phyloP scores from a whole-genome alignment of 441 rosid species.

The Oxalis stricta region DNA sequence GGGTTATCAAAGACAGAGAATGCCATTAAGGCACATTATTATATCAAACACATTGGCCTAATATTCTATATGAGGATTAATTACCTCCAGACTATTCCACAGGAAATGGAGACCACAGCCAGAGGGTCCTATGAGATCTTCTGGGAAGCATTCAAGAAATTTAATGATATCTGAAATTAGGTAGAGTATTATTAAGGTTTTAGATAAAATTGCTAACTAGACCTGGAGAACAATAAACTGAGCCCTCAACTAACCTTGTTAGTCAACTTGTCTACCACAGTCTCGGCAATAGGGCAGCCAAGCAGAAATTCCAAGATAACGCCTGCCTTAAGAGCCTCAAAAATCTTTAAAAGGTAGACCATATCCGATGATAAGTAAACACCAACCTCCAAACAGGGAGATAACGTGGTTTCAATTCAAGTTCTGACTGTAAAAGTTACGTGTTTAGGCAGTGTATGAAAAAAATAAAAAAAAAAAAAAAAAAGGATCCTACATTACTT shows the following conservation, averaged over 20 bases:
- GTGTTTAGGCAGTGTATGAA: constrained; percentile 6
- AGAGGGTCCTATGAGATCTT: constrained; percentile 89
- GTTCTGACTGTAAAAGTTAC: constrained; percentile 70
- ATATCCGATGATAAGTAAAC: constrained; percentile 85
- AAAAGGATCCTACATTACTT: too few relatives aligned
- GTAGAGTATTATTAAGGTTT: constrained; percentile 9
- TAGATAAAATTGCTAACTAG: not conserved
- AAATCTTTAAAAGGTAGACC: constrained; percentile 84
- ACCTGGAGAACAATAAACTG: constrained; percentile 1
- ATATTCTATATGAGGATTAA: constrained; percentile 1
- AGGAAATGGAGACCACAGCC: constrained; percentile 59
- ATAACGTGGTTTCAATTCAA: constrained; percentile 89
- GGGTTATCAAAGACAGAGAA: too few relatives aligned
- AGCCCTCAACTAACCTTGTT: constrained; percentile 47
- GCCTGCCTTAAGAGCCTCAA: constrained; percentile 72
- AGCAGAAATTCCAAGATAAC: constrained; percentile 91
- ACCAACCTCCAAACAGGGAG: constrained; percentile 99
- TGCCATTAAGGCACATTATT: too few relatives aligned
- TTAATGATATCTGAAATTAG: constrained; percentile 4
- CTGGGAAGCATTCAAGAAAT: constrained; percentile 83
- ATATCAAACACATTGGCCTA: too few relatives aligned
- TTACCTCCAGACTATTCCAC: constrained; percentile 79
- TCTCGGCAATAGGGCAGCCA: constrained; percentile 84
- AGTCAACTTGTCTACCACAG: constrained; percentile 80
- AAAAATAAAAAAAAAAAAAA: too few relatives aligned